Conservation (phyloP, 179 eudicot species). For the Beta macrorhiza region DNA sequence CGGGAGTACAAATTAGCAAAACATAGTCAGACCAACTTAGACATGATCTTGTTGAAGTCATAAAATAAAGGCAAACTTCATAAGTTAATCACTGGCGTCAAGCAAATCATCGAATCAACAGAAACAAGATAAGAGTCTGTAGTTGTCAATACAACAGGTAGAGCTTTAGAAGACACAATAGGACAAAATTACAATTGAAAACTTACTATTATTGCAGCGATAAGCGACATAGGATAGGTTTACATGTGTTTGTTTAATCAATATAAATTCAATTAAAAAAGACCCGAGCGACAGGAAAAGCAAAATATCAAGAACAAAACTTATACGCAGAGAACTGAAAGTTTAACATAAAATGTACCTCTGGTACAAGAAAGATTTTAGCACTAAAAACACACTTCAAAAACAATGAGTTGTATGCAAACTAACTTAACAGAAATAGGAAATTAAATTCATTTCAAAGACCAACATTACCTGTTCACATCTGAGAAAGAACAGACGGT, state of each 20-base stretch:
- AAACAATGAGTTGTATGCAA: neutral
- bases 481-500: constrained; percentile 82
- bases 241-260: neutral
- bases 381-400: neutral
- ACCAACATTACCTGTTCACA: constrained; percentile 70
- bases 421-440: neutral
- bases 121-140: too few relatives aligned
- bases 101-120: too few relatives aligned
- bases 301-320: neutral
- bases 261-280: neutral
- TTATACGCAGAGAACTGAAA: neutral
- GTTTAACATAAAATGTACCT: neutral
- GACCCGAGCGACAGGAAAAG: neutral
- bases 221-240: neutral
- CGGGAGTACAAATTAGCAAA: too few relatives aligned
- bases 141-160: too few relatives aligned
- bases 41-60: neutral
- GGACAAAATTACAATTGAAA: too few relatives aligned
- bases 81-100: neutral
- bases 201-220: neutral
- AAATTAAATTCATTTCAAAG: neutral
- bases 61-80: neutral
- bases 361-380: neutral
- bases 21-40: too few relatives aligned
- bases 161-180: too few relatives aligned